Percentiles rank a stretch among this genome's conserved stretches.
phyloP scores from a whole-genome alignment of 148 eudicot species.

The Rhododendron henanense region DNA sequence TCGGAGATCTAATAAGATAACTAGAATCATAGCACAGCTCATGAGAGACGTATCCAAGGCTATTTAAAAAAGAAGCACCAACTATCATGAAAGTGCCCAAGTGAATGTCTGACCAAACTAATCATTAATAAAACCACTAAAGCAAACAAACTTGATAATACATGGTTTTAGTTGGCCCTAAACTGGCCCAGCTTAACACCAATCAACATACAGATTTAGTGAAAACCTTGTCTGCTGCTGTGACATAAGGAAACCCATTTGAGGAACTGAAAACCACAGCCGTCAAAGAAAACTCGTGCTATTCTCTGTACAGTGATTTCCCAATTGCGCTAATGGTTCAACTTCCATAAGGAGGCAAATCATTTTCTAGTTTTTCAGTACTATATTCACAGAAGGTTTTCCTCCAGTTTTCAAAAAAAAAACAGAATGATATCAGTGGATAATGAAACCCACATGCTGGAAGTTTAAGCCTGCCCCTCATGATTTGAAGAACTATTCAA shows the following conservation, averaged over 20 bases:
- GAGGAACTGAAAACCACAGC: neutral
- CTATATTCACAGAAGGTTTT: neutral
- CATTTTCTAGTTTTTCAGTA: neutral
- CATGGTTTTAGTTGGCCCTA: neutral
- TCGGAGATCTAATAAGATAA: neutral
- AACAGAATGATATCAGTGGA: neutral
- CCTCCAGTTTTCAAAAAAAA: neutral
- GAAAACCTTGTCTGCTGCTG: neutral
- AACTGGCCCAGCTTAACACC: neutral
- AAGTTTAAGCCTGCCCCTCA: neutral
- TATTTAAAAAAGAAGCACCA: neutral
- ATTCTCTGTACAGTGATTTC: neutral
- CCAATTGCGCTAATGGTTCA: neutral
- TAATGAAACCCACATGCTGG: neutral
- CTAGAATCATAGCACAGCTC: neutral
- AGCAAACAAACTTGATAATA: neutral
- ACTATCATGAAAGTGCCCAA: neutral
- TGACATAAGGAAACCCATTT: neutral
- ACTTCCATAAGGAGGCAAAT: neutral
- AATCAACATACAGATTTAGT: neutral
- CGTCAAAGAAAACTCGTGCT: neutral
- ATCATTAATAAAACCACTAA: neutral
- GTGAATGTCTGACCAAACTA: neutral
- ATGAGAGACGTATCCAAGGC: neutral
- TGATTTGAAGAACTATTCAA: neutral